These are phyloP conservation scores for Monilinia fructigena DNA, from an alignment of 2,329 filamentous ascomycete species.

Conservation along the genomic window DNA sequence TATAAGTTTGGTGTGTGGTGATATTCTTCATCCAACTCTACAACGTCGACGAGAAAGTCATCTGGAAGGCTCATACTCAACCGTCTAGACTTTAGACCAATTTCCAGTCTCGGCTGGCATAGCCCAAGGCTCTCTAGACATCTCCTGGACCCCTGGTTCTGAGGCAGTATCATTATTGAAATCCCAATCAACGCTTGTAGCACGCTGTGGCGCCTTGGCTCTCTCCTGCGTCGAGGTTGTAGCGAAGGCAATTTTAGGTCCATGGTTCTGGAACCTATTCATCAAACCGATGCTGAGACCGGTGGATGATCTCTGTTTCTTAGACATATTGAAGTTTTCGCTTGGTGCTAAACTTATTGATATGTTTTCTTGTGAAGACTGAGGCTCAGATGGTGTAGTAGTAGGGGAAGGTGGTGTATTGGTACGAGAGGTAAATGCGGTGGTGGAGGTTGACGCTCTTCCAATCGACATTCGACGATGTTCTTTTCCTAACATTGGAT, in stretches of 20 bases:
- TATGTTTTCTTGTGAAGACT: slow-evolving; percentile 18
- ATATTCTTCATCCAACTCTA: slow-evolving; percentile 67
- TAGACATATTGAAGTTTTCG: slow-evolving; percentile 45
- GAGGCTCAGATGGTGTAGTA: slow-evolving; percentile 42
- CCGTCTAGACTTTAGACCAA: slow-evolving; percentile 74
- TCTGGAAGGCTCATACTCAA: slow-evolving; percentile 73
- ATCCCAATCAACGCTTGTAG: slow-evolving; percentile 36
- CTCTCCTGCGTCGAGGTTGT: slow-evolving; percentile 24
- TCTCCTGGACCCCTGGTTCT: slow-evolving; percentile 32
- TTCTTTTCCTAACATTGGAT: slow-evolving; percentile 27
- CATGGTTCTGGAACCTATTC: slow-evolving; percentile 29
- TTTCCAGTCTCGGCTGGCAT: slow-evolving; percentile 68
- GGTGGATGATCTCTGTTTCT: slow-evolving; percentile 47
- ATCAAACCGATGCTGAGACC: slow-evolving; percentile 31
- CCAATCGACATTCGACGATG: slow-evolving; percentile 27
- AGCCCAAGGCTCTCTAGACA: slow-evolving; percentile 52
- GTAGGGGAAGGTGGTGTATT: slow-evolving; percentile 49
- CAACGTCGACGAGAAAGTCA: slow-evolving; percentile 70
- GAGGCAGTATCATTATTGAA: neutral
- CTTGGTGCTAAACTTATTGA: neutral
- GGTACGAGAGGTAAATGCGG: slow-evolving; percentile 30
- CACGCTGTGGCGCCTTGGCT: slow-evolving; percentile 20
- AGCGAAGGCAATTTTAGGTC: slow-evolving; percentile 28
- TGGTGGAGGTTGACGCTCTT: slow-evolving; percentile 32
- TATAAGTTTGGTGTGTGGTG: slow-evolving; percentile 68